Evolutionary conservation across 73 alveolate genomes (phyloP).

Genomic region (Tetrahymena borealis): DNA sequence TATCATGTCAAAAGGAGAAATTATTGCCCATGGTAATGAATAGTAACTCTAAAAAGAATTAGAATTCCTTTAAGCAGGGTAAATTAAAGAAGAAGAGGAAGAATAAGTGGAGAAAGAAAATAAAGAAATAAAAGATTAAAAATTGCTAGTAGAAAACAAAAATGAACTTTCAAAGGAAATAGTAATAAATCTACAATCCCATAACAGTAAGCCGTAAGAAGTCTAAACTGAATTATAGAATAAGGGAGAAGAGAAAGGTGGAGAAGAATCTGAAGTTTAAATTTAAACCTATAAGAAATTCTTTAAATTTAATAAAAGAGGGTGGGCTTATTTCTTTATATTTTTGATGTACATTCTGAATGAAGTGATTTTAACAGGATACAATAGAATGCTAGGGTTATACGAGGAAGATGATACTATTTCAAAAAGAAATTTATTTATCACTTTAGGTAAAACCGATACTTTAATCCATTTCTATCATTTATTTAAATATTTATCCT

Average conservation of each 20-base stretch:
- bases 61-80: not conserved
- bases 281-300: not conserved
- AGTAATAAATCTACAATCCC: not conserved
- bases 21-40: constrained; percentile 22
- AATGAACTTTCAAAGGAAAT: not conserved
- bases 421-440: not conserved
- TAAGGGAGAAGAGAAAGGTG: not conserved
- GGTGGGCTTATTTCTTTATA: not conserved
- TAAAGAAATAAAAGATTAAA: not conserved
- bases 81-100: not conserved
- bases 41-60: not conserved
- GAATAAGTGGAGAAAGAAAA: not conserved
- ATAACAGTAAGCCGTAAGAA: not conserved
- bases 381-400: not conserved
- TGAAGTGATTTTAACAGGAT: not conserved
- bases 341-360: not conserved
- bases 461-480: not conserved
- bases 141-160: not conserved
- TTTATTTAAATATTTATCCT: not conserved
- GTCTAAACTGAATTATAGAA: not conserved
- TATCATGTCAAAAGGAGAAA: constrained; percentile 12
- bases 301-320: not conserved
- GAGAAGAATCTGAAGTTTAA: not conserved
- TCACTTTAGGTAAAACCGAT: not conserved
- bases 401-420: not conserved